These are phyloP conservation scores for Ambrosia hybrid DNA, from an alignment of 140 eudicot genomes.

Conservation along the genomic window DNA sequence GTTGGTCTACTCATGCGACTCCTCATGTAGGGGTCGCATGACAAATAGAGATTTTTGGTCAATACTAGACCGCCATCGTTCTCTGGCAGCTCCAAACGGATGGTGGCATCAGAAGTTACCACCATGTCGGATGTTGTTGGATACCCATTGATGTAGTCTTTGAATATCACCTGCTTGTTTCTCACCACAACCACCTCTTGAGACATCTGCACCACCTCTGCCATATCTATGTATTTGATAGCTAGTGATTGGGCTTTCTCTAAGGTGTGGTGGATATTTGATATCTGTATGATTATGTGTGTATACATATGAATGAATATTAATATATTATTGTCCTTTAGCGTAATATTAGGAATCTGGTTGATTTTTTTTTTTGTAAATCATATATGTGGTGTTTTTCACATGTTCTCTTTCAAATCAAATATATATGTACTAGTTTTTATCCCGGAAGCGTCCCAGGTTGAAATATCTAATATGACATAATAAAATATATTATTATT, in stretches of 20 bases:
- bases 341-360: neutral
- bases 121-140: conserved; percentile 31
- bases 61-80: conserved; percentile 11
- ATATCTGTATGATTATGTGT: neutral
- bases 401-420: neutral
- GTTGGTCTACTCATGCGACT: neutral
- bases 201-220: neutral
- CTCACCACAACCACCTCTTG: conserved; percentile 3
- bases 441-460: too few relatives aligned
- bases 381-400: neutral
- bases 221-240: conserved; percentile 2
- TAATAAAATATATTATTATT: too few relatives aligned
- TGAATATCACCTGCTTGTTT: conserved; percentile 34
- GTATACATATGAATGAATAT: neutral
- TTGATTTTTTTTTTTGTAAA: neutral
- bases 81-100: conserved; percentile 20
- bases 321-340: neutral
- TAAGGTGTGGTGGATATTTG: neutral
- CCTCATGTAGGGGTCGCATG: conserved; percentile 36
- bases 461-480: too few relatives aligned
- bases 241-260: neutral
- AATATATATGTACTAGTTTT: too few relatives aligned
- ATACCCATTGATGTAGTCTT: conserved; percentile 27
- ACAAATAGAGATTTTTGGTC: conserved; percentile 28
- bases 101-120: conserved; percentile 10